These are phyloP conservation scores for Dissophora globulifera DNA, from an alignment of 192 early-diverging fungal species.

Conservation along the genomic window DNA sequence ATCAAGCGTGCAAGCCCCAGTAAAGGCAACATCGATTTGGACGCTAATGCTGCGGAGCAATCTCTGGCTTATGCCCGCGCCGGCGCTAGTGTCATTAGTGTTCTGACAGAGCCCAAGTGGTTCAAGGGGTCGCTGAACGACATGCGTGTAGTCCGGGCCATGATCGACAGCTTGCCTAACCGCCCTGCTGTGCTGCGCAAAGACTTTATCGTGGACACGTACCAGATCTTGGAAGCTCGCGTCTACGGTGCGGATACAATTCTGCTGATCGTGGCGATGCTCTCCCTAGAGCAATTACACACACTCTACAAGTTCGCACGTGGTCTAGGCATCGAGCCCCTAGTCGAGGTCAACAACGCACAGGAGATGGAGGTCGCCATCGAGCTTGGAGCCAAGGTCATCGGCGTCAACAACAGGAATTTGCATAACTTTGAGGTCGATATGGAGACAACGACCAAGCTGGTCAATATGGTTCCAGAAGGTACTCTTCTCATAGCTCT, in stretches of 20 bases:
- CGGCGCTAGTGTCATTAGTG: slow-evolving; percentile 94
- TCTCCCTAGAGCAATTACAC: slow-evolving; percentile 73
- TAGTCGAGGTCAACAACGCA: slow-evolving; percentile 95
- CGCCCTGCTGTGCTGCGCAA: slow-evolving; percentile 96
- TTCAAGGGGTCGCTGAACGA: slow-evolving; percentile 97
- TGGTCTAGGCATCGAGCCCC: slow-evolving; percentile 93
- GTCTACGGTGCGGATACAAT: slow-evolving; percentile 95
- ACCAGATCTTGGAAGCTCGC: slow-evolving; percentile 97
- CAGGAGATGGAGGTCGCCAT: slow-evolving; percentile 92
- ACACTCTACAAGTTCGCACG: slow-evolving; percentile 81
- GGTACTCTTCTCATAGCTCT: slow-evolving; percentile 85
- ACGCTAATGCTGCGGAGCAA: slow-evolving; percentile 88
- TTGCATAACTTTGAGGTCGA: slow-evolving; percentile 97
- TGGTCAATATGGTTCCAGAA: slow-evolving; percentile 83
- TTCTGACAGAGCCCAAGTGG: slow-evolving; percentile 98
- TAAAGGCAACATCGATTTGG: slow-evolving; percentile 90
- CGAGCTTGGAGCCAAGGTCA: slow-evolving; percentile 81
- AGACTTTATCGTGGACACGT: slow-evolving; percentile 96
- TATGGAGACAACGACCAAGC: slow-evolving; percentile 80
- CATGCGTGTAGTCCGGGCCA: slow-evolving; percentile 85
- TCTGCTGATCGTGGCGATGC: slow-evolving; percentile 95
- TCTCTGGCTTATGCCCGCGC: slow-evolving; percentile 87
- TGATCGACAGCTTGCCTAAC: slow-evolving; percentile 68
- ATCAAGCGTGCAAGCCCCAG: slow-evolving; percentile 97
- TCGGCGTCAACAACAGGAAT: slow-evolving; percentile 99